A percentile compares a stretch with the other conserved stretches of the same genome.
Evolutionary conservation across 2,329 filamentous ascomycete species (phyloP).

Genomic region (Cyanodermella asteris): DNA sequence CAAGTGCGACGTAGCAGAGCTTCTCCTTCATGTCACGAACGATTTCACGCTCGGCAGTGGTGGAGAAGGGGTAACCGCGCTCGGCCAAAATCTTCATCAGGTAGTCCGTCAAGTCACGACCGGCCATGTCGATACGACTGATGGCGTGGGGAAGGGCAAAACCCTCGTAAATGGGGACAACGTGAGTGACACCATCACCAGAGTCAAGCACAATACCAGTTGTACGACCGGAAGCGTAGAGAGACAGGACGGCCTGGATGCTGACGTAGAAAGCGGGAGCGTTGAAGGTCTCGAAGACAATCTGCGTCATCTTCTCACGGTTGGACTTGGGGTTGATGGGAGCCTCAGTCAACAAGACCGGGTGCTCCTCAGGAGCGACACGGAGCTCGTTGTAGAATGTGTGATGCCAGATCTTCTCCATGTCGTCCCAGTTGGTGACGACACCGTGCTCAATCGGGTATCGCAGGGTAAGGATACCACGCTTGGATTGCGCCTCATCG

Average conservation of each 20-base stretch:
- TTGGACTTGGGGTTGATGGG: conserved; percentile 99
- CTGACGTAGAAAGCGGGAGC: conserved; percentile 99
- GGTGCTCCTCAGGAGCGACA: conserved; percentile 99
- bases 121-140: conserved; percentile 99
- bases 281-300: conserved; percentile 99
- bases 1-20: conserved; percentile 98
- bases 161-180: conserved; percentile 99
- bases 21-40: conserved; percentile 99
- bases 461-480: conserved; percentile 98
- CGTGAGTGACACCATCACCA: conserved; percentile 99
- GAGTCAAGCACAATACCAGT: conserved; percentile 99
- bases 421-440: conserved; percentile 99
- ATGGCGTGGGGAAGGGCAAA: conserved; percentile 99
- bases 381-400: conserved; percentile 99
- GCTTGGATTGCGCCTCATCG: conserved; percentile 99
- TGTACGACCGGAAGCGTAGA: conserved; percentile 99
- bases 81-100: conserved; percentile 99
- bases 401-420: conserved; percentile 99
- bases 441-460: conserved; percentile 99
- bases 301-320: conserved; percentile 99
- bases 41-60: conserved; percentile 99
- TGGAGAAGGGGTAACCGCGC: conserved; percentile 99
- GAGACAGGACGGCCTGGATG: conserved; percentile 96
- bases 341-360: conserved; percentile 94
- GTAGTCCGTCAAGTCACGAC: conserved; percentile 99